Conservation (phyloP, 2,329 filamentous ascomycete genomes). For the Sporothrix euskadiensis region DNA sequence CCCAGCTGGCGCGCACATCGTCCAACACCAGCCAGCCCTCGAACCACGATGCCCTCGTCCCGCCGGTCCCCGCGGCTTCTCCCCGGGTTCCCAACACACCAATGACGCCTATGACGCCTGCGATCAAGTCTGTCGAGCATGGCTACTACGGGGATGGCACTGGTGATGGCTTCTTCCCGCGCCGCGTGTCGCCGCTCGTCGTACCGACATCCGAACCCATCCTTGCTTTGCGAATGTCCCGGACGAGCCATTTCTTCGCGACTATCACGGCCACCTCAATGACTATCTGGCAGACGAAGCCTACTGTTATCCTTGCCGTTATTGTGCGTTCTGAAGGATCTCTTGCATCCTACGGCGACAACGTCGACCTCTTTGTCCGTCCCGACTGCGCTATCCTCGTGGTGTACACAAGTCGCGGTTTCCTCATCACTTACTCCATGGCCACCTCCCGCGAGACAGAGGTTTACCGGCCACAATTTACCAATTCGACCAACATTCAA, state of each 20-base stretch:
- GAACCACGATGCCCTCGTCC: constrained; percentile 41
- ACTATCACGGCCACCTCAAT: constrained; percentile 83
- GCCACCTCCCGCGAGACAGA: constrained; percentile 78
- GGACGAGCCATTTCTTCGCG: constrained; percentile 79
- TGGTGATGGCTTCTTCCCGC: constrained; percentile 37
- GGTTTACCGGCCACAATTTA: constrained; percentile 82
- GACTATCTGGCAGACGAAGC: constrained; percentile 97
- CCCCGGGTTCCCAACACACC: constrained; percentile 50
- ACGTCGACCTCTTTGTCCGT: constrained; percentile 79
- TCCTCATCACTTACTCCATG: constrained; percentile 90
- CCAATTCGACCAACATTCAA: constrained; percentile 64
- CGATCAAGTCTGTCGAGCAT: constrained; percentile 60
- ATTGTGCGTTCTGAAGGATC: constrained; percentile 81
- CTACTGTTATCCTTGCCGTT: constrained; percentile 82
- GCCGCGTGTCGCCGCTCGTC: constrained; percentile 26
- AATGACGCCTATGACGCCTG: constrained; percentile 57
- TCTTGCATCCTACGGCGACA: constrained; percentile 78
- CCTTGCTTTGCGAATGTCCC: constrained; percentile 72
- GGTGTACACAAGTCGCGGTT: constrained; percentile 81
- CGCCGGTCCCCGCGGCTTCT: constrained; percentile 38
- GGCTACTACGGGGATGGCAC: constrained; percentile 45
- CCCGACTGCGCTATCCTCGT: constrained; percentile 92
- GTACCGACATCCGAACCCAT: constrained; percentile 64
- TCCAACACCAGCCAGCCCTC: constrained; percentile 32
- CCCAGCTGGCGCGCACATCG: constrained; percentile 21